Conservation (phyloP, 129 eudicot species). For the Rutidosis leptorrhynchoides region DNA sequence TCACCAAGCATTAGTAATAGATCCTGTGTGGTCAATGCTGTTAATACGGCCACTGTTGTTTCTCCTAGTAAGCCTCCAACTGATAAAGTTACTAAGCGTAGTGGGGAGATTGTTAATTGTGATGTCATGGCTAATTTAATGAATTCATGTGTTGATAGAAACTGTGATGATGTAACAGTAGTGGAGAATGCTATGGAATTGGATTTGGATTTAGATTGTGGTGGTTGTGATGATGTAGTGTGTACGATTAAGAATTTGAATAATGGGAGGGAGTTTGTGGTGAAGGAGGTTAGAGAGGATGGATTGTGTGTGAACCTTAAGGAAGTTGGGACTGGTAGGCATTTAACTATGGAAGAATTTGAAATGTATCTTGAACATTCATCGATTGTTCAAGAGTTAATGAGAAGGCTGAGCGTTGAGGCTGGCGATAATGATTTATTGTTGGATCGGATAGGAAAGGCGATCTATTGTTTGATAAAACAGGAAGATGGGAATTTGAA, state of each 20-base stretch:
- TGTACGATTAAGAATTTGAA: slow-evolving; percentile 84
- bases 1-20: slow-evolving; percentile 33
- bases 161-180: slow-evolving; percentile 25
- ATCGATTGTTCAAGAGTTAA: slow-evolving; percentile 83
- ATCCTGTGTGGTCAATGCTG: slow-evolving; percentile 3
- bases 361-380: slow-evolving; percentile 92
- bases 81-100: slow-evolving; percentile 38
- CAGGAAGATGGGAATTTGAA: slow-evolving; percentile 83
- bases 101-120: slow-evolving; percentile 34
- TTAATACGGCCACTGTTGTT: slow-evolving; percentile 24
- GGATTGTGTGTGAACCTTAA: slow-evolving; percentile 73
- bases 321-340: slow-evolving; percentile 83
- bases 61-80: slow-evolving; percentile 63
- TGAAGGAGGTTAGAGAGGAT: slow-evolving; percentile 76
- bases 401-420: slow-evolving; percentile 92
- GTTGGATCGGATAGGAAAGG: slow-evolving; percentile 79
- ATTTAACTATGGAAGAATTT: slow-evolving; percentile 86
- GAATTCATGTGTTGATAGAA: slow-evolving; percentile 24
- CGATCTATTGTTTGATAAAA: slow-evolving; percentile 76
- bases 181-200: neutral
- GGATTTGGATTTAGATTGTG: slow-evolving; percentile 33
- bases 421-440: slow-evolving; percentile 54
- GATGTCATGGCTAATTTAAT: slow-evolving; percentile 11
- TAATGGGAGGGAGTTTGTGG: slow-evolving; percentile 93
- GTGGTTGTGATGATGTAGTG: slow-evolving; percentile 32